phyloP scores from a whole-genome alignment of 306 rosid species.

The Dalbergia cultrata region DNA sequence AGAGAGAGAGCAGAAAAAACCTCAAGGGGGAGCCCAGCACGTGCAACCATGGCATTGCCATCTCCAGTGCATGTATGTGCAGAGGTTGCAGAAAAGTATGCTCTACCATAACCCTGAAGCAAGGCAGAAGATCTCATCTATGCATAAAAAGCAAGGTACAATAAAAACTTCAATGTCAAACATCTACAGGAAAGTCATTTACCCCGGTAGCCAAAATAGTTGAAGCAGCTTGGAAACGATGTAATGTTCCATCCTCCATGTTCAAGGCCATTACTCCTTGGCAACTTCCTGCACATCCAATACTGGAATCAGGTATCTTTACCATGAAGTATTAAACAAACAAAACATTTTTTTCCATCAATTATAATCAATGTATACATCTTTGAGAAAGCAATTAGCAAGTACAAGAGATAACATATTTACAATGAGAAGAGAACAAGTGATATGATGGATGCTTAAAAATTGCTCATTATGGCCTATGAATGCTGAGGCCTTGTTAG shows the following conservation, averaged over 20 bases:
- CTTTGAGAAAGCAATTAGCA: conserved; percentile 7
- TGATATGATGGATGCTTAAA: neutral
- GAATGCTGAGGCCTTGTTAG: neutral
- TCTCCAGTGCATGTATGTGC: conserved; percentile 99
- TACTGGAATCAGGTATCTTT: conserved; percentile 37
- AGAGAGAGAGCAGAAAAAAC: conserved; percentile 40
- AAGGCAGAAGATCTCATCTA: conserved; percentile 30
- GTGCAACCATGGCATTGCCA: conserved; percentile 97
- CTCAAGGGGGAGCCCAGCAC: conserved; percentile 94
- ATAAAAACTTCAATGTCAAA: conserved; percentile 30
- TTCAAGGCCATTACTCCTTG: conserved; percentile 95
- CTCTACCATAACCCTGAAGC: conserved; percentile 89
- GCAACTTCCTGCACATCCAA: conserved; percentile 73
- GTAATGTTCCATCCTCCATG: conserved; percentile 93
- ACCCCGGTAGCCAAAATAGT: conserved; percentile 98
- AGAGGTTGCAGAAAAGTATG: conserved; percentile 96
- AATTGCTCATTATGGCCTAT: neutral
- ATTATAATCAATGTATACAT: neutral
- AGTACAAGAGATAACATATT: conserved; percentile 43
- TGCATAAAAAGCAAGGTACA: conserved; percentile 11
- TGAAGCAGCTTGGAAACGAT: conserved; percentile 86
- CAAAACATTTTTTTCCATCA: neutral
- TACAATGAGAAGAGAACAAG: conserved; percentile 41
- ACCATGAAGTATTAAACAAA: neutral
- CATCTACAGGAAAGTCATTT: conserved; percentile 40